Conservation (phyloP, 176 grass and related monocot genomes). For the Cenchrus purpureus region DNA sequence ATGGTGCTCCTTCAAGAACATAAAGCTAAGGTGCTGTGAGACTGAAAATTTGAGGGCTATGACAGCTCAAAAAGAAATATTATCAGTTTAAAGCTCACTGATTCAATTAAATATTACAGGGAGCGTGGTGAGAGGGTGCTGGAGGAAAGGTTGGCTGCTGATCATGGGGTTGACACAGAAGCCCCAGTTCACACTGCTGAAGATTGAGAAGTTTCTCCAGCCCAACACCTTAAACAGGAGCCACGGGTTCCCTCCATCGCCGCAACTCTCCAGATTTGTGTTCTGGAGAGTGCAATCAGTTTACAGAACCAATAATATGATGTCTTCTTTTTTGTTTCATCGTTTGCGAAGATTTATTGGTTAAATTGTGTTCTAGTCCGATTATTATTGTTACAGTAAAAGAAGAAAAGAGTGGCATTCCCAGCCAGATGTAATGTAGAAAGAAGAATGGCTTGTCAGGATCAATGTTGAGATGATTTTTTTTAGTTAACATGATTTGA, state of each 20-base stretch:
- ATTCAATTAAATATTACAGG: slow-evolving; percentile 39
- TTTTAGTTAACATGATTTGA: slow-evolving; percentile 17
- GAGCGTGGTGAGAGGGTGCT: slow-evolving; percentile 91
- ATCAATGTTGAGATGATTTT: slow-evolving; percentile 32
- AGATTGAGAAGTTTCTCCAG: slow-evolving; percentile 36
- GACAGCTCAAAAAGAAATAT: neutral
- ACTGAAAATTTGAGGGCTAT: neutral
- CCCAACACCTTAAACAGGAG: slow-evolving; percentile 8
- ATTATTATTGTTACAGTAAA: slow-evolving; percentile 42
- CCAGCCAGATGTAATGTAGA: slow-evolving; percentile 53
- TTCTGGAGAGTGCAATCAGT: slow-evolving; percentile 41
- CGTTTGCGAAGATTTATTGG: slow-evolving; percentile 41
- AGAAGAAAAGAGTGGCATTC: slow-evolving; percentile 27
- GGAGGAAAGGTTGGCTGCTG: slow-evolving; percentile 70
- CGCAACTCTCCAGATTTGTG: slow-evolving; percentile 29
- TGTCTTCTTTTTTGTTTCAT: slow-evolving; percentile 46
- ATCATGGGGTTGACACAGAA: slow-evolving; percentile 54
- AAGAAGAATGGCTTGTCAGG: slow-evolving; percentile 34
- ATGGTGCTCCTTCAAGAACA: neutral
- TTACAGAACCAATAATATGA: slow-evolving; percentile 46
- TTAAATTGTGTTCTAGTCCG: slow-evolving; percentile 49
- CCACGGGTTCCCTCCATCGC: slow-evolving; percentile 12
- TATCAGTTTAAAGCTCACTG: neutral
- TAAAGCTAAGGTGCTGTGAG: neutral
- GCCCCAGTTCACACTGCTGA: slow-evolving; percentile 41